A percentile compares a stretch with the other conserved stretches of the same genome.
Conservation (phyloP, 2,329 filamentous ascomycete genomes). For the Sporothrix euskadiensis region DNA sequence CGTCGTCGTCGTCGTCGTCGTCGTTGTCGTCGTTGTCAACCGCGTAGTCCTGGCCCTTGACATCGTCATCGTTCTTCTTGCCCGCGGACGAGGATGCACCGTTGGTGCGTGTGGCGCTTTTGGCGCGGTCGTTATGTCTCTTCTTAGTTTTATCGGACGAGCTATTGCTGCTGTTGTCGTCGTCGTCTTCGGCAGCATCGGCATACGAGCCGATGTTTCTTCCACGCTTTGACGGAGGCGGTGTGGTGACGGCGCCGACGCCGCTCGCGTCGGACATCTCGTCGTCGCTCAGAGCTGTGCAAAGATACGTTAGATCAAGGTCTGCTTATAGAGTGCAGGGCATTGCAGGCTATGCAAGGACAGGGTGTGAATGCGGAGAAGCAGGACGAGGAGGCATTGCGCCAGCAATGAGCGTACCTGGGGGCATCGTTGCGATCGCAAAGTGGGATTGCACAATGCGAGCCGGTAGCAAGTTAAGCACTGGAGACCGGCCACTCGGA, state of each 20-base stretch:
- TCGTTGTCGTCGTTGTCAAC: slow-evolving; percentile 32
- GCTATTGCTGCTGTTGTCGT: slow-evolving; percentile 35
- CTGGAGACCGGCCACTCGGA: background rate
- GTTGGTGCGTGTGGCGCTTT: slow-evolving; percentile 10
- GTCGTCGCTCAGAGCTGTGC: slow-evolving; percentile 47
- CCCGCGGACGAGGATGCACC: background rate
- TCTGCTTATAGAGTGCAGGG: no score
- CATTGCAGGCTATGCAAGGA: background rate
- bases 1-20: slow-evolving; percentile 38
- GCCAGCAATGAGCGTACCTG: slow-evolving; percentile 15
- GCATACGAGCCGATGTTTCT: slow-evolving; percentile 42
- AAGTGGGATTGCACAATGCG: background rate
- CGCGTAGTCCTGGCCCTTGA: slow-evolving; percentile 9
- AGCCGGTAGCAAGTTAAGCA: background rate
- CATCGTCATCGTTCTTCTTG: slow-evolving; percentile 6
- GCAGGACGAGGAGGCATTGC: background rate
- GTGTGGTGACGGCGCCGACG: slow-evolving; percentile 35
- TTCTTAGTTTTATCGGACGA: slow-evolving; percentile 33
- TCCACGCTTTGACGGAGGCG: slow-evolving; percentile 31
- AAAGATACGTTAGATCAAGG: background rate
- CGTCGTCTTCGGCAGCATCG: slow-evolving; percentile 33
- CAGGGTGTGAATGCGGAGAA: background rate
- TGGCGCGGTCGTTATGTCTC: slow-evolving; percentile 29
- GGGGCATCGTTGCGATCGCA: slow-evolving; percentile 13
- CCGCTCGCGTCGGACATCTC: slow-evolving; percentile 42